Evolutionary conservation across 2,329 filamentous ascomycete species (phyloP), one percentile per base, ranked within the genome.

Genomic region (Boeremia lycopersici): DNA sequence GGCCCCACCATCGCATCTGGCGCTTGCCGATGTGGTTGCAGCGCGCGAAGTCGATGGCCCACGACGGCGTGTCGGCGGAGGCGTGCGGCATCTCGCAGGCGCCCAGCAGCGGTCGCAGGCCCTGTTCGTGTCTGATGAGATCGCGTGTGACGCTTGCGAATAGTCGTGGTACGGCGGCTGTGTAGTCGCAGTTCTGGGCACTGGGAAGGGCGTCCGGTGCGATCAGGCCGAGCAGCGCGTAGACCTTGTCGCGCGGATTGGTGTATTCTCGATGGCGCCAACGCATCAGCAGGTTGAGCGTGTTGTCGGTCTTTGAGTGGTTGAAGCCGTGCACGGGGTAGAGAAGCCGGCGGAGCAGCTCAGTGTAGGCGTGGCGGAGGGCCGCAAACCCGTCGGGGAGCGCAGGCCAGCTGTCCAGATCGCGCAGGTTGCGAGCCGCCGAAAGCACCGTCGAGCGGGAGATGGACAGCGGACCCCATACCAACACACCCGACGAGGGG

Each of bases 171-270:
- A 34, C 47, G 2, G 55, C 12, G 8, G 55, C 26, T 6, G 38
- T 39, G 15, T 65, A 65, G 34, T 48, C 50, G 46, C 51, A 59
- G 2, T 29, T 9, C 15, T 35, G 46, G 0, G 56, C 56, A n/a
- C 48, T 58, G 0, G 55, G 54, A 3, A 62, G 33, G 0, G 23
- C 36, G 2, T 40, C 23, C 0, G 23, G 15, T 6, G 44, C 30
- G 12, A 63, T 35, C 11, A 68, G 35, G 4, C 63, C 65, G 1
- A 67, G 38, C 11, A 70, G 40, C 4, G 60, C 65, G 28, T 66
- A 68, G 1, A 70, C 54, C 29, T 68, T 70, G 40, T 70, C 67
- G 23, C 60, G 58, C 7, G 63, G 49, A 45, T 70, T 61, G 1
- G 60, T 65, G 8, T 61, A 61, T n/a, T 62, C 25, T 7, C 62